Percentiles rank a stretch among this genome's conserved stretches.
phyloP scores from a whole-genome alignment of 2,329 filamentous ascomycete genomes.

The Cladosporium sp. region DNA sequence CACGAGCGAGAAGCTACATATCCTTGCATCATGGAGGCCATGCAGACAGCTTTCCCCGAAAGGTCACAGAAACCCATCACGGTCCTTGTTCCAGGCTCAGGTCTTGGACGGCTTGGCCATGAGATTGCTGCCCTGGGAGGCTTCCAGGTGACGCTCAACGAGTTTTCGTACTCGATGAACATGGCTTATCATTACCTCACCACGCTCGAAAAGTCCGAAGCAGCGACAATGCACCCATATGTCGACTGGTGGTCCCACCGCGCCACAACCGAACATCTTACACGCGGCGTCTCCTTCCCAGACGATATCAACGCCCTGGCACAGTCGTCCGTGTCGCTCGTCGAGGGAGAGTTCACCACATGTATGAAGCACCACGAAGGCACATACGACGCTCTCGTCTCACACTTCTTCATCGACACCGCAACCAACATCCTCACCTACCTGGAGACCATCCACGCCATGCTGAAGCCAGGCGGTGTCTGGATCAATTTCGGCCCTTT shows the following conservation, averaged over 20 bases:
- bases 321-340: slow-evolving; percentile 5
- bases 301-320: not conserved
- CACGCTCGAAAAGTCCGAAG: slow-evolving; percentile 61
- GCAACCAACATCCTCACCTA: slow-evolving; percentile 88
- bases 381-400: slow-evolving; percentile 76
- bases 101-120: slow-evolving; percentile 81
- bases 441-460: slow-evolving; percentile 75
- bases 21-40: slow-evolving; percentile 59
- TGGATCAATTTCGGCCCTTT: slow-evolving; percentile 87
- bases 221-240: slow-evolving; percentile 77
- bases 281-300: slow-evolving; percentile 26
- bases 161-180: slow-evolving; percentile 91
- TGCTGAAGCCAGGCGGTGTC: slow-evolving; percentile 73
- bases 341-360: slow-evolving; percentile 60
- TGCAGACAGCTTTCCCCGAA: slow-evolving; percentile 33
- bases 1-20: slow-evolving; percentile 73
- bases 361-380: slow-evolving; percentile 37
- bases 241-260: slow-evolving; percentile 73
- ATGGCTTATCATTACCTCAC: slow-evolving; percentile 74
- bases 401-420: slow-evolving; percentile 93
- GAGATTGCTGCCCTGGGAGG: slow-evolving; percentile 70
- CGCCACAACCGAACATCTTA: slow-evolving; percentile 46
- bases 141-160: slow-evolving; percentile 75
- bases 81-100: slow-evolving; percentile 82
- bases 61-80: slow-evolving; percentile 37